These are phyloP conservation scores for Physcia stellaris DNA, from an alignment of 495 filamentous ascomycete genomes.

Conservation along the genomic window DNA sequence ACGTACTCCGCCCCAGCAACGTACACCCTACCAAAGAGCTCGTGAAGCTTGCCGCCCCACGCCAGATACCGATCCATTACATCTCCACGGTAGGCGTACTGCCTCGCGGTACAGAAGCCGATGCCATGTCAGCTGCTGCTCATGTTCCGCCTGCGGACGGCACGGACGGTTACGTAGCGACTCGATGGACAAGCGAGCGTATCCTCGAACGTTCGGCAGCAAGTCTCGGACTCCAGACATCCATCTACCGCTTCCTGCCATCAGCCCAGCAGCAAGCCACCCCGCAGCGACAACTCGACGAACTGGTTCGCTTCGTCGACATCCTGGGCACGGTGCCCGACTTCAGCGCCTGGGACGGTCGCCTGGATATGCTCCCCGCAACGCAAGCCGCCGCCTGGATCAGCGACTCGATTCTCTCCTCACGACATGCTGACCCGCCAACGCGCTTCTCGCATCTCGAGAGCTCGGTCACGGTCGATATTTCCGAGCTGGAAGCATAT, in stretches of 20 bases:
- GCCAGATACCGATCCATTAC: conserved; percentile 29
- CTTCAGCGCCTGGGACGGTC: conserved; percentile 6
- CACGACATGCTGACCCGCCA: neutral
- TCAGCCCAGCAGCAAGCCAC: neutral
- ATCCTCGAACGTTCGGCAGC: conserved; percentile 22
- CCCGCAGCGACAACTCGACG: conserved; percentile 2
- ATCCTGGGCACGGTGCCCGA: conserved; percentile 4
- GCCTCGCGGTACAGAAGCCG: neutral
- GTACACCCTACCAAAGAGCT: conserved; percentile 24
- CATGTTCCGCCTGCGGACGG: conserved; percentile 13
- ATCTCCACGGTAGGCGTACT: conserved; percentile 23
- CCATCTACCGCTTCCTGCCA: conserved; percentile 16
- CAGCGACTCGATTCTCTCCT: neutral
- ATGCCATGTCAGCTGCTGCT: conserved; percentile 7
- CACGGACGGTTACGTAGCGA: conserved; percentile 27
- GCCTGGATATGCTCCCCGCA: conserved; percentile 6
- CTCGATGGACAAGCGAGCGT: conserved; percentile 34
- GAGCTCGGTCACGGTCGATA: neutral
- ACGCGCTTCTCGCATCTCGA: neutral
- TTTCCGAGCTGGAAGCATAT: neutral
- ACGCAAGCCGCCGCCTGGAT: neutral
- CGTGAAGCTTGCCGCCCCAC: conserved; percentile 15
- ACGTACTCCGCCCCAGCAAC: conserved; percentile 21
- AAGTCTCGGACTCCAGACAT: conserved; percentile 14
- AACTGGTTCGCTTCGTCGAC: conserved; percentile 5